phyloP scores from a whole-genome alignment of 176 grass and related monocot genomes.

The Oryza rufipogon region DNA sequence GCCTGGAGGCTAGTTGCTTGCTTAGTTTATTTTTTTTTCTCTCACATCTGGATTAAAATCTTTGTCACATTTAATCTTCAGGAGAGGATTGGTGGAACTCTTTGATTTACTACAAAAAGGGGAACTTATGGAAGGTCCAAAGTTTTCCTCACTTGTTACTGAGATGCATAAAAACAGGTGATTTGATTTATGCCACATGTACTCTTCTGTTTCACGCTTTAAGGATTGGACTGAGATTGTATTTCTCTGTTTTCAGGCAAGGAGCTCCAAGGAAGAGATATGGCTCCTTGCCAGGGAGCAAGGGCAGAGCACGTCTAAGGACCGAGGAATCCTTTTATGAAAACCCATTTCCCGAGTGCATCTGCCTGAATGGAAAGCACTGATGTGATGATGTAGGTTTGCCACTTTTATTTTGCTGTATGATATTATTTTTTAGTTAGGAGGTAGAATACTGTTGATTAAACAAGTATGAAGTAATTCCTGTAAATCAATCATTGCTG shows the following conservation, averaged over 20 bases:
- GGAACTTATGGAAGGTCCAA: conserved; percentile 68
- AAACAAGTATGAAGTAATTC: neutral
- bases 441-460: conserved; percentile 18
- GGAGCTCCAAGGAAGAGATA: conserved; percentile 90
- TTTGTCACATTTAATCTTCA: conserved; percentile 42
- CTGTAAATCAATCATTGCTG: neutral
- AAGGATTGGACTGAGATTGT: conserved; percentile 21
- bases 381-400: conserved; percentile 55
- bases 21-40: neutral
- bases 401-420: neutral
- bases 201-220: conserved; percentile 1
- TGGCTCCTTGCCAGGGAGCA: conserved; percentile 73
- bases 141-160: conserved; percentile 67
- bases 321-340: conserved; percentile 93
- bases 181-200: conserved; percentile 31
- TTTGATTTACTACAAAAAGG: conserved; percentile 87
- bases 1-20: neutral
- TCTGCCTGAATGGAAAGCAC: conserved; percentile 64
- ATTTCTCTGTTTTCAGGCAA: conserved; percentile 59
- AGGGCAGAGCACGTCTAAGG: conserved; percentile 78
- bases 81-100: conserved; percentile 89
- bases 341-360: conserved; percentile 92
- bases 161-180: conserved; percentile 88
- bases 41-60: neutral
- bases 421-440: conserved; percentile 19